Evolutionary conservation across 306 rosid species (phyloP), one percentile per base, ranked within the genome.

Genomic region (Erythrophleum fordii): DNA sequence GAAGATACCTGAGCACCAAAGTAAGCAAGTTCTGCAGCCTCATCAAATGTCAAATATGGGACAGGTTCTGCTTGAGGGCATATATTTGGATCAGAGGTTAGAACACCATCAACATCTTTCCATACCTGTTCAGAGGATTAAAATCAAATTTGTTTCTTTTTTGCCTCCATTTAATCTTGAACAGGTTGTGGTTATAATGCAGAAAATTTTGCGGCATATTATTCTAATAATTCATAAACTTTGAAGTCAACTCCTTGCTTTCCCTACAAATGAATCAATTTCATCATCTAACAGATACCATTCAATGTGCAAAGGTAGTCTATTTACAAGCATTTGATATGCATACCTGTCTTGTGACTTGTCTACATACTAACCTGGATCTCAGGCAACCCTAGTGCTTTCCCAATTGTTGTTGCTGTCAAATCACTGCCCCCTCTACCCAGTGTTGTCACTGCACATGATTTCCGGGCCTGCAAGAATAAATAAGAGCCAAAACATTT

Each of bases 401-500:
- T 95, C 39, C 98, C 98, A 75, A 95, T 89, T 66, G 97, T 90
- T 62, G 98, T 95, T 55, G 98, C 98, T 28, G 98, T 95, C 88
- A 95, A 90, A 84, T 95, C 98, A 69, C 98, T 95, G 37, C 98
- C 98, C 55, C 97, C 98, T 84, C 98, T 92, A 82, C 98, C 98
- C 82, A 95, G 80, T 46, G 98, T 95, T 46, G 97, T 95, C 78
- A 91, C 97, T 18, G 97, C 98, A 77, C 98, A 90, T 75, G 98
- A 87, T 72, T 88, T 92, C 91, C 97, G 89, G 3, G 97, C 98
- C 98, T 94, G 82, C 64, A 88, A 84, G 78, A 76, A 83, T 55
- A 79, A 59, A 46, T 8, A 52, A 60, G 44, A 37, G 62, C 42
- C 2, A 39, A 22, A 17, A 8, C 52, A 25, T 48, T 52, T 77